Conservation (phyloP, 2,329 filamentous ascomycete genomes). For the Aspergillus quadrilineatus region DNA sequence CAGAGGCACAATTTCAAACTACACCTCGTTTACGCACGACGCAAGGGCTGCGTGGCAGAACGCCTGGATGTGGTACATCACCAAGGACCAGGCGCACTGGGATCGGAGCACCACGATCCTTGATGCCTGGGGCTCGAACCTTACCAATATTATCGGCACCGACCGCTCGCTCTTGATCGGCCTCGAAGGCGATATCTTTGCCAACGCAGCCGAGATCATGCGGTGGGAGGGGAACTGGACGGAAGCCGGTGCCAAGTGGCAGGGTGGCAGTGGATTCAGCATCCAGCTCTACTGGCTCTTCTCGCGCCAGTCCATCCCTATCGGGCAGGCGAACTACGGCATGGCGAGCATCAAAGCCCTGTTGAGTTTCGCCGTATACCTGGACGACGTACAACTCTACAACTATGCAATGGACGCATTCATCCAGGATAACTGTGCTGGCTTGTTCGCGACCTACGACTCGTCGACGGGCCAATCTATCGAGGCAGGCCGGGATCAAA, state of each 20-base stretch:
- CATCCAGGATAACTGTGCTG: conserved; percentile 40
- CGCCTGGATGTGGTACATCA: conserved; percentile 47
- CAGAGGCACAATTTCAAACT: conserved; percentile 37
- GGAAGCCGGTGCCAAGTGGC: conserved; percentile 34
- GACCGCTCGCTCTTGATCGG: conserved; percentile 39
- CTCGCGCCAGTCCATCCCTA: conserved; percentile 37
- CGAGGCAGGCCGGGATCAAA: conserved; percentile 43
- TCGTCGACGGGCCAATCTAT: conserved; percentile 35
- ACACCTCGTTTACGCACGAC: conserved; percentile 38
- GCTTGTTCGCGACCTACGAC: conserved; percentile 30
- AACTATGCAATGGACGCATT: conserved; percentile 43
- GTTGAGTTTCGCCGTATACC: conserved; percentile 42
- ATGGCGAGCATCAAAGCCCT: conserved; percentile 43
- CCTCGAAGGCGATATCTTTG: conserved; percentile 42
- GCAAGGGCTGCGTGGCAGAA: conserved; percentile 43
- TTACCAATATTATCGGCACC: conserved; percentile 18
- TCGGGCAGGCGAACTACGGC: conserved; percentile 47
- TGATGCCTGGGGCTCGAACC: conserved; percentile 27
- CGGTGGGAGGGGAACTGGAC: conserved; percentile 45
- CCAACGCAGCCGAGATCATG: conserved; percentile 48
- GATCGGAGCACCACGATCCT: conserved; percentile 37
- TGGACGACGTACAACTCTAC: conserved; percentile 43
- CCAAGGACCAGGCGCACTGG: conserved; percentile 37
- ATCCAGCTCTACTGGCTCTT: conserved; percentile 47
- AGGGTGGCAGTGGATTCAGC: conserved; percentile 40